These are phyloP conservation scores for Xylaria sp. DNA, from an alignment of 2,329 filamentous ascomycete genomes.

Conservation along the genomic window DNA sequence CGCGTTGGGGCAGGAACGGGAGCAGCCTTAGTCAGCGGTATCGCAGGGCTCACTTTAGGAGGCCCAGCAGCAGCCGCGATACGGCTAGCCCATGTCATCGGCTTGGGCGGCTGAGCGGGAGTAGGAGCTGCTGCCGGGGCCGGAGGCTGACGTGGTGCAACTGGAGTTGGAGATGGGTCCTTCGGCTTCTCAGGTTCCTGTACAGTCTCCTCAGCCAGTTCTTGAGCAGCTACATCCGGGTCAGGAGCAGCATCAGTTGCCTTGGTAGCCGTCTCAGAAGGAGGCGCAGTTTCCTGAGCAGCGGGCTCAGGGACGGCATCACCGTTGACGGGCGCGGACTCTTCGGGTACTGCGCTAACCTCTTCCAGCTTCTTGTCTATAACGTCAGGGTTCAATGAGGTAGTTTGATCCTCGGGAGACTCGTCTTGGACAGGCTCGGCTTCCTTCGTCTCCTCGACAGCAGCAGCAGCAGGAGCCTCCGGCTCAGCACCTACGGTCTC, in stretches of 20 bases:
- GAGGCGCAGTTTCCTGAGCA: constrained; percentile 50
- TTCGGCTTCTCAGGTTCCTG: constrained; percentile 75
- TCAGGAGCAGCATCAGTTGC: constrained; percentile 52
- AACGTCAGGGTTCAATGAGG: constrained; percentile 56
- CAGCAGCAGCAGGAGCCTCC: constrained; percentile 46
- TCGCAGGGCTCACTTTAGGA: constrained; percentile 55
- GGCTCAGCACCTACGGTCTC: constrained; percentile 44
- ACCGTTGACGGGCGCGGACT: constrained; percentile 57
- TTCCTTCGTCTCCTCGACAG: constrained; percentile 49
- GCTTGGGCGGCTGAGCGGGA: constrained; percentile 63
- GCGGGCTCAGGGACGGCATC: constrained; percentile 51
- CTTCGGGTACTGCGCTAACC: constrained; percentile 55
- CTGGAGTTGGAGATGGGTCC: constrained; percentile 67
- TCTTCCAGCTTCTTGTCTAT: constrained; percentile 84
- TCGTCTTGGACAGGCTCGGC: constrained; percentile 50
- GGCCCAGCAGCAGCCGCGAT: constrained; percentile 68
- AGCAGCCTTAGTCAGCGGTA: constrained; percentile 68
- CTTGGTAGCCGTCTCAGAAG: constrained; percentile 45
- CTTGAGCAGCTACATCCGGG: constrained; percentile 62
- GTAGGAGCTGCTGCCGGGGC: constrained; percentile 67
- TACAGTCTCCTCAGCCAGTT: constrained; percentile 65
- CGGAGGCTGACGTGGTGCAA: constrained; percentile 59
- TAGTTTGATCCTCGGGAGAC: constrained; percentile 52
- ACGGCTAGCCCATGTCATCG: constrained; percentile 81
- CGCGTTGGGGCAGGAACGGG: constrained; percentile 52